Evolutionary conservation across 148 eudicot species (phyloP).

Genomic region (Silene conica): DNA sequence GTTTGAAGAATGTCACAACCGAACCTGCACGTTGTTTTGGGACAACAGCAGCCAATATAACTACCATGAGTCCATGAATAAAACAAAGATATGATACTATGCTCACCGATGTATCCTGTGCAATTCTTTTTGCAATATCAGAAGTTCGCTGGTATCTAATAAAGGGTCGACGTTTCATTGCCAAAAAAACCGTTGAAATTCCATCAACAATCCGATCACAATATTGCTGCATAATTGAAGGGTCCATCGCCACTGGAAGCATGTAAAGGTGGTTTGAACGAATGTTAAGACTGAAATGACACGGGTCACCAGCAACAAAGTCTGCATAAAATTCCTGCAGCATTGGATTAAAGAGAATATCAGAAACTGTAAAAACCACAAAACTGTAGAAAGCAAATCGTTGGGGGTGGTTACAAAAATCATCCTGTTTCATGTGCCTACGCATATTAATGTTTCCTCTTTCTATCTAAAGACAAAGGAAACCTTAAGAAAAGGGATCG

Average conservation of each 20-base stretch:
- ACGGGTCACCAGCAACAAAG: constrained; percentile 80
- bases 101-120: constrained; percentile 80
- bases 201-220: constrained; percentile 93
- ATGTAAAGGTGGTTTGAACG: constrained; percentile 77
- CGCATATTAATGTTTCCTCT: background rate
- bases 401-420: too few species aligned
- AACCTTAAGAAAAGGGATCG: background rate
- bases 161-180: constrained; percentile 78
- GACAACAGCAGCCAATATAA: background rate
- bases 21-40: background rate
- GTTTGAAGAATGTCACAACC: background rate
- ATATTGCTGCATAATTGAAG: constrained; percentile 60
- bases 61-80: background rate
- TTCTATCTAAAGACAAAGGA: background rate
- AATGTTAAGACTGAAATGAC: constrained; percentile 74
- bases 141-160: constrained; percentile 89
- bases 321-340: constrained; percentile 93
- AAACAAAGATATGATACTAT: background rate
- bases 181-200: constrained; percentile 76
- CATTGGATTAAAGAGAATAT: constrained; percentile 5
- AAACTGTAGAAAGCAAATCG: background rate
- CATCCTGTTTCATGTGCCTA: background rate
- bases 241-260: constrained; percentile 93
- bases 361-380: background rate
- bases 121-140: constrained; percentile 89